Conservation (phyloP, 805 yeast species). For the Tetrapisispora arboricola region DNA sequence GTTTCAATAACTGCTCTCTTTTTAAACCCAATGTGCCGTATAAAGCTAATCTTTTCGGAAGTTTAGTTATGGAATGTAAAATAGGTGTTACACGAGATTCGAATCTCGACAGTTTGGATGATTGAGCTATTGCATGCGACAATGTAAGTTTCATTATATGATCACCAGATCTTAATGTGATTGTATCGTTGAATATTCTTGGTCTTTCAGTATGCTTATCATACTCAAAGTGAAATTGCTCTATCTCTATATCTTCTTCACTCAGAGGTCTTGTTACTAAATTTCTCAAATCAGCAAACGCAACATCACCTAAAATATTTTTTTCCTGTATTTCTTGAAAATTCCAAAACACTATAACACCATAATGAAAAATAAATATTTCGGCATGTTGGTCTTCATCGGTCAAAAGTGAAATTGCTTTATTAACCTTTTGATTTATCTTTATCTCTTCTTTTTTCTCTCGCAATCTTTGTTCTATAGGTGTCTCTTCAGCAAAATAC, state of each 20-base stretch:
- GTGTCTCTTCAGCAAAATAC: constrained; percentile 49
- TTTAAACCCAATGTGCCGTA: constrained; percentile 82
- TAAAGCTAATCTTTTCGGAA: constrained; percentile 82
- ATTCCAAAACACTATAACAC: constrained; percentile 98
- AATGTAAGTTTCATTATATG: constrained; percentile 85
- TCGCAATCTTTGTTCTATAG: constrained; percentile 5
- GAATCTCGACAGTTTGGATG: constrained; percentile 81
- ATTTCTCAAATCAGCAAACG: constrained; percentile 40
- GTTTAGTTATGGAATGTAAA: constrained; percentile 71
- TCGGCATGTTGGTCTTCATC: constrained; percentile 52
- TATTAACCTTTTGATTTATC: neutral
- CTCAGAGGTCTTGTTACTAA: constrained; percentile 63
- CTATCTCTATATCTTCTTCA: constrained; percentile 88
- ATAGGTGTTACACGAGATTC: constrained; percentile 85
- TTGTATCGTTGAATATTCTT: constrained; percentile 85
- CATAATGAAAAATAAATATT: constrained; percentile 80
- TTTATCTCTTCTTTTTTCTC: constrained; percentile 5
- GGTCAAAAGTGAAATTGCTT: constrained; percentile 1
- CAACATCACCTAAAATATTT: constrained; percentile 83
- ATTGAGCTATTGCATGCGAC: constrained; percentile 95
- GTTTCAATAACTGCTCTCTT: constrained; percentile 73
- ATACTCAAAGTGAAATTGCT: constrained; percentile 46
- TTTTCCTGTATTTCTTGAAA: constrained; percentile 87
- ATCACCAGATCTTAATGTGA: constrained; percentile 82
- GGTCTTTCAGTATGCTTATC: constrained; percentile 53